A percentile compares a stretch with the other conserved stretches of the same genome.
These are phyloP conservation scores for Hymenoscyphus linearis DNA, from an alignment of 2,329 filamentous ascomycete species.

Conservation along the genomic window DNA sequence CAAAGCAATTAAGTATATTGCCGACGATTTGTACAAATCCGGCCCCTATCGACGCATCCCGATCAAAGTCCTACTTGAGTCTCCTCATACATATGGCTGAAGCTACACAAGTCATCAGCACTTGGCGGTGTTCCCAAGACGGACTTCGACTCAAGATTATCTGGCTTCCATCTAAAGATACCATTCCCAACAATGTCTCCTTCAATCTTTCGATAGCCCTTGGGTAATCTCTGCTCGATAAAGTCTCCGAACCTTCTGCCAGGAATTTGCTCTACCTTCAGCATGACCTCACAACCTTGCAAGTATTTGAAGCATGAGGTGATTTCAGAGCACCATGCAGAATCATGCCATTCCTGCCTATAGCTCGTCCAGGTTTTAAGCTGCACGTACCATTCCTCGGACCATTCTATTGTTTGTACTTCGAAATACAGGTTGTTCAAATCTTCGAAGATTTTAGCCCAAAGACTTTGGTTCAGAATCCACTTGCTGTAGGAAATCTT, in stretches of 20 bases:
- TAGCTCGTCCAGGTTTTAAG: no score
- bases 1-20: no score
- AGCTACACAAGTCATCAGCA: not conserved
- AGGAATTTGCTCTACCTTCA: not conserved
- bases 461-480: not conserved
- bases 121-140: not conserved
- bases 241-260: not conserved
- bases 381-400: no score
- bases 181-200: not conserved
- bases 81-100: no score
- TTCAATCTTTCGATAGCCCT: not conserved
- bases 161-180: not conserved
- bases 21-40: no score
- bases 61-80: no score
- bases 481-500: not conserved
- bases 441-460: not conserved
- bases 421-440: not conserved
- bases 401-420: not conserved
- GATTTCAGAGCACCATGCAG: not conserved
- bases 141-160: not conserved
- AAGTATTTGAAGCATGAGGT: not conserved
- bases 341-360: not conserved
- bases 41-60: no score
- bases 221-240: not conserved
- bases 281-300: not conserved